These are phyloP conservation scores for Mortierella sp. DNA, from an alignment of 371 early-diverging fungal genomes.

Conservation along the genomic window DNA sequence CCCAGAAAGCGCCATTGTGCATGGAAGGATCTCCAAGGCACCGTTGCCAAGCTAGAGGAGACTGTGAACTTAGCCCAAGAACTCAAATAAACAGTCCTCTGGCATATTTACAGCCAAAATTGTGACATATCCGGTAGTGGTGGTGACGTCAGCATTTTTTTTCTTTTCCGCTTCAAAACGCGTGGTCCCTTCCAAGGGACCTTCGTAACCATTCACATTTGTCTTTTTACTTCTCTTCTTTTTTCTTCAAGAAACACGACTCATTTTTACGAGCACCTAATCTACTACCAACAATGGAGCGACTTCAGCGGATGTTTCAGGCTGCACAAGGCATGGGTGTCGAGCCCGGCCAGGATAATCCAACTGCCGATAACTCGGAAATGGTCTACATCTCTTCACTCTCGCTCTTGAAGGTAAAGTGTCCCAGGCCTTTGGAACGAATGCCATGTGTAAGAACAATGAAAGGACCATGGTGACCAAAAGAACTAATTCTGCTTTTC, in stretches of 20 bases:
- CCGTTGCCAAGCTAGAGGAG: no score
- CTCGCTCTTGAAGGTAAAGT: slow-evolving; percentile 94
- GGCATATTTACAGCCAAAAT: no score
- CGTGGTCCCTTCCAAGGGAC: no score
- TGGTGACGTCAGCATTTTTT: no score
- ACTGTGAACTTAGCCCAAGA: no score
- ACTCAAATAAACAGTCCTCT: no score
- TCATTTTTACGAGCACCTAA: not conserved
- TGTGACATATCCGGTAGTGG: no score
- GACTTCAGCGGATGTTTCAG: slow-evolving; percentile 78
- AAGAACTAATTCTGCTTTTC: not conserved
- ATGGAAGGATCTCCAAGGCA: no score
- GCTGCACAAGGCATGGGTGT: slow-evolving; percentile 66
- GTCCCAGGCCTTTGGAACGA: not conserved
- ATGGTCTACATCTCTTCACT: slow-evolving; percentile 99
- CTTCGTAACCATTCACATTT: not conserved
- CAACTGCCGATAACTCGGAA: slow-evolving; percentile 98
- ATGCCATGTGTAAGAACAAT: not conserved
- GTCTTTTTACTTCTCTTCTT: not conserved
- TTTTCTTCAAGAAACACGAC: not conserved
- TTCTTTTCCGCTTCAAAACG: no score
- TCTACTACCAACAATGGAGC: slow-evolving; percentile 61
- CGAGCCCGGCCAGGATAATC: slow-evolving; percentile 87
- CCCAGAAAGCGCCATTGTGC: no score
- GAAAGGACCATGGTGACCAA: not conserved